Evolutionary conservation across 2,329 filamentous ascomycete genomes (phyloP).

Genomic region (Orbilia javanica): DNA sequence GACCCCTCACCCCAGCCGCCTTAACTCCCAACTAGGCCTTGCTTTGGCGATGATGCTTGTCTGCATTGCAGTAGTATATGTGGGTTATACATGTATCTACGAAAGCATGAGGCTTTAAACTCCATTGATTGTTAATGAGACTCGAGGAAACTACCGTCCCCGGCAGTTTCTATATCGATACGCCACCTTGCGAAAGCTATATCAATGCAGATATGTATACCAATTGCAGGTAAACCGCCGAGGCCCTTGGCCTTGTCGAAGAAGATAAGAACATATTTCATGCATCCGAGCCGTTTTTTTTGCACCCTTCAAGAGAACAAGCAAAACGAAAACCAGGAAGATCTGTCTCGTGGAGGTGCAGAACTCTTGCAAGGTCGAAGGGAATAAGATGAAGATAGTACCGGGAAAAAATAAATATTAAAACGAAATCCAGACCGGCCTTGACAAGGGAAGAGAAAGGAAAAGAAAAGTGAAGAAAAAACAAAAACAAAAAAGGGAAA

Average conservation of each 20-base stretch:
- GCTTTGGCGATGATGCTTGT: constrained; percentile 27
- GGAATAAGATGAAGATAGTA: no score
- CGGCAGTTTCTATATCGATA: constrained; percentile 23
- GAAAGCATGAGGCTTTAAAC: constrained; percentile 22
- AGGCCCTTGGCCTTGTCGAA: constrained; percentile 7
- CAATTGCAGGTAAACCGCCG: not conserved
- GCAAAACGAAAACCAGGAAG: not conserved
- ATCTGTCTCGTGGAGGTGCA: constrained; percentile 3
- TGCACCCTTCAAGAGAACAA: not conserved
- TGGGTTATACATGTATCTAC: not conserved
- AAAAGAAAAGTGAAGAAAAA: not conserved
- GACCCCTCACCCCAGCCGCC: constrained; percentile 24
- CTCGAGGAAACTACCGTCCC: not conserved
- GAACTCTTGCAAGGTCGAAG: not conserved
- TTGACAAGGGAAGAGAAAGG: constrained; percentile 5
- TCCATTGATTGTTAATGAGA: constrained; percentile 9
- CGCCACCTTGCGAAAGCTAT: constrained; percentile 3
- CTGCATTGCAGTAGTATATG: constrained; percentile 27
- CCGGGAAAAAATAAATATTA: not conserved
- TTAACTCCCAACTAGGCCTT: constrained; percentile 10
- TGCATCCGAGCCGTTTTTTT: constrained; percentile 4
- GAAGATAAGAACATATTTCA: constrained; percentile 19
- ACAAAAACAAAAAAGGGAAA: not conserved
- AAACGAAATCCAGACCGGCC: not conserved
- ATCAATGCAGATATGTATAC: constrained; percentile 1